Evolutionary conservation across 2,329 filamentous ascomycete species (phyloP).

Genomic region (Piedraia hortae): DNA sequence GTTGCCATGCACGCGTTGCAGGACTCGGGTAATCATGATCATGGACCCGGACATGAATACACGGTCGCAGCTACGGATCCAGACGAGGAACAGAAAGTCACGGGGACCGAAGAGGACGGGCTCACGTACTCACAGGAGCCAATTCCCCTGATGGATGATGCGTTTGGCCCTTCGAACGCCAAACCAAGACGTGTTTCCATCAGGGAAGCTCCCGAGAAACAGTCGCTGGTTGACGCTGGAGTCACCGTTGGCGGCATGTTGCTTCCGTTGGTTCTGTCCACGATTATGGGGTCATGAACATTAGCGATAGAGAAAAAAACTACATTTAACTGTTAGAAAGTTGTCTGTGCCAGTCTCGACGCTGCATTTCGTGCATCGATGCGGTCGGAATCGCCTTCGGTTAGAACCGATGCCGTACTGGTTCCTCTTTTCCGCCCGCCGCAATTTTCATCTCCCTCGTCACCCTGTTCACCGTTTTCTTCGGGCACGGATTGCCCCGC

Average conservation of each 20-base stretch:
- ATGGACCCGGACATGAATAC: slow-evolving; percentile 1
- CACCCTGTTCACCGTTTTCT: slow-evolving; percentile 27
- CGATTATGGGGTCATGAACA: too few relatives aligned
- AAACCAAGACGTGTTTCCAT: too few relatives aligned
- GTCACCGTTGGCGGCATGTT: slow-evolving; percentile 52
- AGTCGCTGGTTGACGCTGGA: slow-evolving; percentile 29
- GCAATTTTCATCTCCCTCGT: slow-evolving; percentile 16
- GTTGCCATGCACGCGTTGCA: slow-evolving; percentile 98
- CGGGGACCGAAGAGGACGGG: too few relatives aligned
- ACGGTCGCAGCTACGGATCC: too few relatives aligned
- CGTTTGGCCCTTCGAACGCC: too few relatives aligned
- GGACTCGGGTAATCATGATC: slow-evolving; percentile 20
- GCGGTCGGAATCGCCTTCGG: slow-evolving; percentile 50
- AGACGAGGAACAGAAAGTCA: too few relatives aligned
- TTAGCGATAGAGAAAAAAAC: too few relatives aligned
- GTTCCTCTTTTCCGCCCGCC: slow-evolving; percentile 22
- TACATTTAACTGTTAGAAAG: too few relatives aligned
- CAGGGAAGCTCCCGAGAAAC: too few relatives aligned
- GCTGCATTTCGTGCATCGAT: slow-evolving; percentile 91
- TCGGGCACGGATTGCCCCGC: slow-evolving; percentile 12
- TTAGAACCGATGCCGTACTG: slow-evolving; percentile 25
- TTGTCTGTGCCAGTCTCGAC: slow-evolving; percentile 76
- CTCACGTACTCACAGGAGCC: too few relatives aligned
- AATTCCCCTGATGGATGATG: too few relatives aligned
- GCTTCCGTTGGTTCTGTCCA: slow-evolving; percentile 45